Percentiles rank a stretch among this genome's conserved stretches.
Conservation (phyloP, 306 rosid genomes). For the Prosopis cineraria region DNA sequence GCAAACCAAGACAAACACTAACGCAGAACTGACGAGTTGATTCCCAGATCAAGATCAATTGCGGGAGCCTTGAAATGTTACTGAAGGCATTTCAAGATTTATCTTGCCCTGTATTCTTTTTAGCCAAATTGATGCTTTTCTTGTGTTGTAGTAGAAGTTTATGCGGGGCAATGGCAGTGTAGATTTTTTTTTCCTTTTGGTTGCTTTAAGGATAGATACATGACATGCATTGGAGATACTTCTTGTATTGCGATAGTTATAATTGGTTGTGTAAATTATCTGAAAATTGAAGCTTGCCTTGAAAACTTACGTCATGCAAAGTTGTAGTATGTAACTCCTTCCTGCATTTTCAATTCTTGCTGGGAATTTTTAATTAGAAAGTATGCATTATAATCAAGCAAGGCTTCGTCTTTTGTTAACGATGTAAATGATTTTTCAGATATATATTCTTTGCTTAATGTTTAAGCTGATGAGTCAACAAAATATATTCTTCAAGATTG, state of each 20-base stretch:
- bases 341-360: neutral
- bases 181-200: too few species aligned
- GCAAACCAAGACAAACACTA: conserved; percentile 37
- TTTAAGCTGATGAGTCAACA: neutral
- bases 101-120: conserved; percentile 11
- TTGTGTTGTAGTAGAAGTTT: conserved; percentile 10
- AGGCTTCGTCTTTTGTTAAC: neutral
- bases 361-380: neutral
- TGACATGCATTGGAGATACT: too few species aligned
- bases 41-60: neutral
- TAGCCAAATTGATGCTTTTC: neutral
- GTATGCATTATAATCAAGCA: neutral
- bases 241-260: conserved; percentile 10
- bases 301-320: too few species aligned
- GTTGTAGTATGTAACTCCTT: neutral
- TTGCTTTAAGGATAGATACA: too few species aligned
- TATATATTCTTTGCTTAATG: neutral
- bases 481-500: neutral
- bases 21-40: conserved; percentile 40
- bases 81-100: conserved; percentile 2
- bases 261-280: conserved; percentile 7
- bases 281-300: conserved; percentile 17
- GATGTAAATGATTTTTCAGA: neutral
- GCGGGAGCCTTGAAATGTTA: neutral
- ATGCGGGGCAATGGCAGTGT: conserved; percentile 20